Conservation (phyloP, 108 stramenopile species). For the Skeletonema costatum region DNA sequence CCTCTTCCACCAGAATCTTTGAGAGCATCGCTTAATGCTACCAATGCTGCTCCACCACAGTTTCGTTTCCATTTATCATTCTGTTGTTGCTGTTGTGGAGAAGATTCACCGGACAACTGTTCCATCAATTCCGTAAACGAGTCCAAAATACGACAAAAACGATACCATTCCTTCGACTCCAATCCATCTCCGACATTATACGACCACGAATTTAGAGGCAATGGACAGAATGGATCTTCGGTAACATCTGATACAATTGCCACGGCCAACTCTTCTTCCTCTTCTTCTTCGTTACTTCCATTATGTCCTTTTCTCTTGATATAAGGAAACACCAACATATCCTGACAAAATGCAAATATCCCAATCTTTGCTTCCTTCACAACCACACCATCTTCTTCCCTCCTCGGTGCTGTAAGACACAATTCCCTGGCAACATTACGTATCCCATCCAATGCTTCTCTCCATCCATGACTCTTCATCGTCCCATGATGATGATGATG, state of each 20-base stretch:
- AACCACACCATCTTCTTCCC: conserved; percentile 4
- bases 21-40: conserved; percentile 70
- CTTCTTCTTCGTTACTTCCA: conserved; percentile 11
- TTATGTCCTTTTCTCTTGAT: conserved; percentile 11
- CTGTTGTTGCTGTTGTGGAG: not conserved
- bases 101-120: conserved; percentile 15
- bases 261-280: conserved; percentile 49
- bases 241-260: conserved; percentile 73
- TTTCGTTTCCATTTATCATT: conserved; percentile 12
- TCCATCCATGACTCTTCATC: conserved; percentile 28
- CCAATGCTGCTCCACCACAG: conserved; percentile 83
- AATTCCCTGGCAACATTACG: conserved; percentile 23
- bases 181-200: conserved; percentile 47
- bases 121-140: conserved; percentile 46
- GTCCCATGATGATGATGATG: conserved; percentile 39
- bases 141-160: conserved; percentile 42
- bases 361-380: conserved; percentile 47
- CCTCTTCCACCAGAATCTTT: conserved; percentile 75
- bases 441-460: conserved; percentile 36
- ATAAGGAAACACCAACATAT: conserved; percentile 45
- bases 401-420: conserved; percentile 10
- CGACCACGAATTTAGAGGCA: conserved; percentile 64
- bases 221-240: conserved; percentile 75
- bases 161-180: conserved; percentile 30
- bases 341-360: conserved; percentile 53